Conservation (phyloP, 306 rosid genomes). For the Psophocarpus tetragonolobus region DNA sequence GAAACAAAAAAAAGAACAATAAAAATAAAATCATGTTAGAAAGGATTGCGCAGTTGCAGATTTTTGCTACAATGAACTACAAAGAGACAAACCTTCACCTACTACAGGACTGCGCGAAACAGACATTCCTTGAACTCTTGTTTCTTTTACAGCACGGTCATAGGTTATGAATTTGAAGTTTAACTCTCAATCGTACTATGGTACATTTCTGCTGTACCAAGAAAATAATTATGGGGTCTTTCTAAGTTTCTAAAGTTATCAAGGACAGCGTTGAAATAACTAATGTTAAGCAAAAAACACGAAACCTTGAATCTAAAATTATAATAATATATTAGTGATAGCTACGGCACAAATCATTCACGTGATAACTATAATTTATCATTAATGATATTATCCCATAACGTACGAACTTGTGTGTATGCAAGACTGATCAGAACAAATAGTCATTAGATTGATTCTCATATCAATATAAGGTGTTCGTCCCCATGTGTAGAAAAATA, state of each 20-base stretch:
- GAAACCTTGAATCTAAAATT: not conserved
- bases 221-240: not conserved
- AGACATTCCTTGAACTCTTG: not conserved
- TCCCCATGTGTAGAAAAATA: conserved; percentile 37
- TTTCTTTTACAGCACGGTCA: not conserved
- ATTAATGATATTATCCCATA: not conserved
- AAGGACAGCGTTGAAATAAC: not conserved
- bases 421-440: conserved; percentile 26
- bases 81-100: not conserved
- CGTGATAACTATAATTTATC: conserved; percentile 4
- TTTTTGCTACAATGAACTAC: not conserved
- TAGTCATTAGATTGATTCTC: conserved; percentile 41
- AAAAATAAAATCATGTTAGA: not conserved
- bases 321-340: not conserved
- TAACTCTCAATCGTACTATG: not conserved
- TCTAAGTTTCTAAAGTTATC: not conserved
- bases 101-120: not conserved
- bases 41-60: not conserved
- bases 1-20: not conserved
- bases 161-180: not conserved
- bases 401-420: not conserved
- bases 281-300: too few relatives aligned
- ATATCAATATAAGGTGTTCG: conserved; percentile 40
- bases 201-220: not conserved
- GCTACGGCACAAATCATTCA: not conserved